Evolutionary conservation across 2,329 filamentous ascomycete genomes (phyloP).

Genomic region (Eutypa lata): DNA sequence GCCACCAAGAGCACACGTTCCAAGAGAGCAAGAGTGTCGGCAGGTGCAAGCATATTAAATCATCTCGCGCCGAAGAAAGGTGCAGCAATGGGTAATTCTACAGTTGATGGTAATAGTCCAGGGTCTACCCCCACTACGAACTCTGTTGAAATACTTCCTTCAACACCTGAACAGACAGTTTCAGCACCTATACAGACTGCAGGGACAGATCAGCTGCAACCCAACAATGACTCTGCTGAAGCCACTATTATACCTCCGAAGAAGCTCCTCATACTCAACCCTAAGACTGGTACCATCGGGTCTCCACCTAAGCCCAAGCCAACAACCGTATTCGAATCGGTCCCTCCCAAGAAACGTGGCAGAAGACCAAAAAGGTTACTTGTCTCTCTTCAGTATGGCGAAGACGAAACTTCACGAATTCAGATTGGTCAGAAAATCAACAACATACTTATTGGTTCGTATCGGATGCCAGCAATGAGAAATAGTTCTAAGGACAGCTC

Average conservation of each 20-base stretch:
- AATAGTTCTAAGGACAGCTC: neutral
- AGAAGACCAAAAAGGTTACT: slow-evolving; percentile 40
- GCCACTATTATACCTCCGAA: slow-evolving; percentile 24
- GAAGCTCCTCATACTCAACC: slow-evolving; percentile 56
- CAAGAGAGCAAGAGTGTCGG: slow-evolving; percentile 13
- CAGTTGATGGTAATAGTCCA: neutral
- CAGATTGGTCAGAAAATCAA: slow-evolving; percentile 60
- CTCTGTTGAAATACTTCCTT: neutral
- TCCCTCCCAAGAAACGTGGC: slow-evolving; percentile 26
- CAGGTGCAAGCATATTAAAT: slow-evolving; percentile 11
- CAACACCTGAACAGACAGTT: neutral
- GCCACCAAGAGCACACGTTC: slow-evolving; percentile 3
- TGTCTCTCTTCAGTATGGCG: slow-evolving; percentile 59
- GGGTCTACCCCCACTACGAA: neutral
- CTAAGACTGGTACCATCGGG: slow-evolving; percentile 59
- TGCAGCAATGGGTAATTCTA: neutral
- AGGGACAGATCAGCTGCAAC: neutral
- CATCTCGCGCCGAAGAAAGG: slow-evolving; percentile 12
- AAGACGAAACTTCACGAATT: slow-evolving; percentile 39
- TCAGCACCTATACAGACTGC: neutral
- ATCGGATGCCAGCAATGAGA: slow-evolving; percentile 9
- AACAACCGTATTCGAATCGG: slow-evolving; percentile 7
- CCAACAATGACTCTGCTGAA: neutral
- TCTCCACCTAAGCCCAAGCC: slow-evolving; percentile 57
- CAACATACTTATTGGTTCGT: slow-evolving; percentile 49